A percentile compares a stretch with the other conserved stretches of the same genome.
phyloP scores from a whole-genome alignment of 2,329 filamentous ascomycete species.

The Fusarium sp. region DNA sequence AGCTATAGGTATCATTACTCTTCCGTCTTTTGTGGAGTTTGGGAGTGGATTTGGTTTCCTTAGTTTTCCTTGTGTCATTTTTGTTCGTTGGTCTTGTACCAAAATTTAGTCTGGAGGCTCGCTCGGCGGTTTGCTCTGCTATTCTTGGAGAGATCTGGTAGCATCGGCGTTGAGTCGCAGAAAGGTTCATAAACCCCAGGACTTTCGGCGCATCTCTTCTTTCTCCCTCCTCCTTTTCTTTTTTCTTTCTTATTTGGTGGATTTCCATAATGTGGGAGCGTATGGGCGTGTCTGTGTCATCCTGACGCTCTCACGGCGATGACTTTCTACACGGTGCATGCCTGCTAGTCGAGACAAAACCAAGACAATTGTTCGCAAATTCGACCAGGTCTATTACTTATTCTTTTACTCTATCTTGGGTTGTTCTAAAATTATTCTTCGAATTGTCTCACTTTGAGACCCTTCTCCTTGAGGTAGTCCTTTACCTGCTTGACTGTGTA shows the following conservation, averaged over 20 bases:
- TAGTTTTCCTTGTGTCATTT: slow-evolving; percentile 30
- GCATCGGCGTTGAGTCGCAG: slow-evolving; percentile 42
- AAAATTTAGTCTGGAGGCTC: slow-evolving; percentile 29
- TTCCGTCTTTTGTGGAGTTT: slow-evolving; percentile 40
- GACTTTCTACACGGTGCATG: slow-evolving; percentile 13
- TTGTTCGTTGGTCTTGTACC: slow-evolving; percentile 38
- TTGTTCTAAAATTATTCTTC: slow-evolving; percentile 65
- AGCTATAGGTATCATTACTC: slow-evolving; percentile 71
- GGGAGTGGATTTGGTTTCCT: slow-evolving; percentile 38
- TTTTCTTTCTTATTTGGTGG: slow-evolving; percentile 11
- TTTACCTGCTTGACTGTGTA: slow-evolving; percentile 97
- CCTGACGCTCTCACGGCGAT: slow-evolving; percentile 20
- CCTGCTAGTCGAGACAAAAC: slow-evolving; percentile 30
- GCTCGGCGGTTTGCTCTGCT: slow-evolving; percentile 29
- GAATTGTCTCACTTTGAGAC: slow-evolving; percentile 82
- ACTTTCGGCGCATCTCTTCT: slow-evolving; percentile 36
- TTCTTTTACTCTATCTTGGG: slow-evolving; percentile 21
- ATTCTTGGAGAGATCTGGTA: slow-evolving; percentile 28
- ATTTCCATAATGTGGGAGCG: slow-evolving; percentile 35
- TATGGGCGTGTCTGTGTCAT: slow-evolving; percentile 26
- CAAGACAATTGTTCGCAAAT: slow-evolving; percentile 19
- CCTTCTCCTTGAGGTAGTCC: slow-evolving; percentile 78
- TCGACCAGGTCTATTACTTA: slow-evolving; percentile 11
- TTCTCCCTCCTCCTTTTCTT: not conserved
- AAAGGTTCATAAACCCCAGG: slow-evolving; percentile 23